Base-by-base conservation (phyloP, 768 basidiomycete genomes). In the Lyophyllum decastes region DNA sequence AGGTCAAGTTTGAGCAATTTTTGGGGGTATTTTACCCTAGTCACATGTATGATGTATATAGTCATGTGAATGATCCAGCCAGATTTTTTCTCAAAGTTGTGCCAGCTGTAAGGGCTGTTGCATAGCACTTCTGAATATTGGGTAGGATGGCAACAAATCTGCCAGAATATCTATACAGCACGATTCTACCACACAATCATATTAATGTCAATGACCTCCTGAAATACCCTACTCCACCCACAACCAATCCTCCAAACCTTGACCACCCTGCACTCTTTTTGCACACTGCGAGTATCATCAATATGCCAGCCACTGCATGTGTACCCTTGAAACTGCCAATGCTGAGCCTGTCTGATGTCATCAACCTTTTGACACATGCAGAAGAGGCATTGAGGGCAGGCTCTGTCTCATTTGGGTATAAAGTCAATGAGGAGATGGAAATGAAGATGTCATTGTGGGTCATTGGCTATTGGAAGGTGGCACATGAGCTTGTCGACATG, bases 401-500 rank as follows among this genome's bases (percentile, higher is more conserved):
- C 11, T 49, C 2, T 49, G 35, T 49, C 46, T 55, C 48, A 10
- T 43, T 55, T 22, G 25, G 17, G 5, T 55, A 55, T 21, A 3
- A 19, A 2, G 21, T 49, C 1, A 21, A 45, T 21, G 35, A 38
- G 6, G 43, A 21, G 19, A n/a, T 10, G n/a, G 9, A 33, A 17
- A 57, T 57, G 49, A 57, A 30, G 26, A 34, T 65, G 33, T 56
- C 58, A 14, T 46, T 65, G 3, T 65, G 64, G 64, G 55, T 62
- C 17, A 19, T 65, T 4, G 58, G 55, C 2, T 65, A 52, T 45
- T 65, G 61, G 64, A 55, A 21, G 21, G 33, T 48, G 4, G 56
- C 47, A 12, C 38, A 58, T 25, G 22, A 24, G 3, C 38, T 65
- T 41, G 11, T 58, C 8, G 49, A 44, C 7, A 41, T 41, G 2